Evolutionary conservation across 1,139 yeast species (phyloP).

Genomic region (Hansenula sp.): DNA sequence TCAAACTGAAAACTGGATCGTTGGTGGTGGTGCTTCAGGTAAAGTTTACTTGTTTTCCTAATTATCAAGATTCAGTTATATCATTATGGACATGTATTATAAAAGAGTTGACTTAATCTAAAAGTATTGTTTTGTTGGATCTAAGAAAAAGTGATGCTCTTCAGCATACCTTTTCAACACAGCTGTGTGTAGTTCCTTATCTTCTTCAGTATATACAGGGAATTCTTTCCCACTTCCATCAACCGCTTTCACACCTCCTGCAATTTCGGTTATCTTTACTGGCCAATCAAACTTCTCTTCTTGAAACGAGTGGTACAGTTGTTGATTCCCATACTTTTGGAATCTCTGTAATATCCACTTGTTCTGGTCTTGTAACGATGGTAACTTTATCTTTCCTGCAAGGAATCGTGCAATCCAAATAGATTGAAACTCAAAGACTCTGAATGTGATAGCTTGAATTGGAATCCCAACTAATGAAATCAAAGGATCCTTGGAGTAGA

Average conservation of each 20-base stretch:
- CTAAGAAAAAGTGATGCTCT: slow-evolving; percentile 6
- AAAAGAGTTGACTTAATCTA: too few species aligned
- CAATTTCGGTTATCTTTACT: slow-evolving; percentile 24
- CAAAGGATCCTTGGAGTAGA: slow-evolving; percentile 32
- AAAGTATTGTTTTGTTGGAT: slow-evolving; percentile 7
- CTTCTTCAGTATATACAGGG: slow-evolving; percentile 28
- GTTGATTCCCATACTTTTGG: slow-evolving; percentile 14
- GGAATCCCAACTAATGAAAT: slow-evolving; percentile 35
- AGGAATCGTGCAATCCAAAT: slow-evolving; percentile 28
- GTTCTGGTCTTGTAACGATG: slow-evolving; percentile 26
- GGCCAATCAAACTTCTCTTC: slow-evolving; percentile 23
- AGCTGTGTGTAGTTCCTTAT: slow-evolving; percentile 13
- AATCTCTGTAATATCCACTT: slow-evolving; percentile 28
- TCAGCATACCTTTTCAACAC: slow-evolving; percentile 4
- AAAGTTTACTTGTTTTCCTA: slow-evolving; percentile 57
- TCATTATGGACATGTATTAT: too few species aligned
- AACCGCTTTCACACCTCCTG: slow-evolving; percentile 21
- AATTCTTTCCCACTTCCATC: slow-evolving; percentile 28
- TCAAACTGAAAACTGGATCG: slow-evolving; percentile 83
- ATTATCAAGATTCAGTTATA: not conserved
- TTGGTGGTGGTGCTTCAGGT: slow-evolving; percentile 96
- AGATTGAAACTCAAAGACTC: slow-evolving; percentile 38
- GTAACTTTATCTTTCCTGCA: slow-evolving; percentile 27
- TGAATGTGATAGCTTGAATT: slow-evolving; percentile 25
- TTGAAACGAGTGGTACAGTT: slow-evolving; percentile 33